Evolutionary conservation across 176 grass and related monocot species (phyloP).

Genomic region (Rhynchospora tenuis): DNA sequence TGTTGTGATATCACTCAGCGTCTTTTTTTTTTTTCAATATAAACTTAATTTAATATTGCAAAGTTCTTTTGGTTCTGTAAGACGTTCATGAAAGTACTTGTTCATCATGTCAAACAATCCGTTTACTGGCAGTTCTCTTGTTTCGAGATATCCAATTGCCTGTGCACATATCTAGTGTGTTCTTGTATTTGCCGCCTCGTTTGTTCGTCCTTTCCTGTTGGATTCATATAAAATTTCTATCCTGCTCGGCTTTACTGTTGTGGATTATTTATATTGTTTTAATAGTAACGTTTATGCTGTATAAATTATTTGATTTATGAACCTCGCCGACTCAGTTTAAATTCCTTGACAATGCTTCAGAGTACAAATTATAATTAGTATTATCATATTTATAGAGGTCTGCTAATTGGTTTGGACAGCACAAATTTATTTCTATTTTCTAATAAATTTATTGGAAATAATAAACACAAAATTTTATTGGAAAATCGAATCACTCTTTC

Average conservation of each 20-base stretch:
- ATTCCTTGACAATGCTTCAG: background rate
- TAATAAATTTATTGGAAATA: too few relatives aligned
- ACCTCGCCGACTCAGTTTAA: too few relatives aligned
- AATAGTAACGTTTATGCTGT: background rate
- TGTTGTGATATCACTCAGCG: background rate
- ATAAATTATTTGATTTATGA: background rate
- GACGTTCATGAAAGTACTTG: background rate
- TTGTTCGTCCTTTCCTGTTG: background rate
- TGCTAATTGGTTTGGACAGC: too few relatives aligned
- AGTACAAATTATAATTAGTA: background rate
- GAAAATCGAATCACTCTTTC: too few relatives aligned
- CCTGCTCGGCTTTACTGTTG: background rate
- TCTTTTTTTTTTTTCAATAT: background rate
- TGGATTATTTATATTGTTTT: background rate
- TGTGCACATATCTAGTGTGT: background rate
- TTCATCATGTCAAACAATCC: slow-evolving; percentile 1
- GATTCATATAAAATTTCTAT: background rate
- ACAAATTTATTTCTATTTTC: too few relatives aligned
- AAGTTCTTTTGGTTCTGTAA: background rate
- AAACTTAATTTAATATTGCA: background rate
- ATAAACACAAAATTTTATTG: too few relatives aligned
- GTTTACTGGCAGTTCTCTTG: background rate
- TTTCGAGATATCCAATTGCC: background rate
- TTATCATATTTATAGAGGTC: too few relatives aligned
- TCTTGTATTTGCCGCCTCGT: background rate